Percentiles rank a stretch among this genome's conserved stretches.
These are phyloP conservation scores for Glycine latifolia DNA, from an alignment of 306 rosid genomes.

Conservation along the genomic window DNA sequence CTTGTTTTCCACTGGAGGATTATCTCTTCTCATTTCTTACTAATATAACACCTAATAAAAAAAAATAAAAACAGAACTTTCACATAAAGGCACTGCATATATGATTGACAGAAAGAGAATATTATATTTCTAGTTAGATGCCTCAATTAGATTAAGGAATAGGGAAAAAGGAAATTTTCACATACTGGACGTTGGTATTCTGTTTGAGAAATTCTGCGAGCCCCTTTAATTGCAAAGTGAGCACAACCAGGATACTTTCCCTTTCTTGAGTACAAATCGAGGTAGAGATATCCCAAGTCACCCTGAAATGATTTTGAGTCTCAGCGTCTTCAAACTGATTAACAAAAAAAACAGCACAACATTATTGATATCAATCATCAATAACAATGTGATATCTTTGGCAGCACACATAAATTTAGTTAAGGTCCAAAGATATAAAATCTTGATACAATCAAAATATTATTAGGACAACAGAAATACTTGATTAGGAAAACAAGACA, in stretches of 20 bases:
- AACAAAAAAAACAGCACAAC: neutral
- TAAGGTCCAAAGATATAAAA: neutral
- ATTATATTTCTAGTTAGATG: conserved; percentile 31
- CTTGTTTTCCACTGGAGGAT: too few relatives aligned
- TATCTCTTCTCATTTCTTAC: neutral
- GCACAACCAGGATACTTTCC: conserved; percentile 68
- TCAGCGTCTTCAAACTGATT: conserved; percentile 34
- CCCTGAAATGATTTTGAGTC: conserved; percentile 52
- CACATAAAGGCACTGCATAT: conserved; percentile 17
- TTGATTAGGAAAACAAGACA: too few relatives aligned
- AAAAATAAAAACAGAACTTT: neutral
- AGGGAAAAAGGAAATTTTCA: conserved; percentile 26
- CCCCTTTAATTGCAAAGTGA: conserved; percentile 65
- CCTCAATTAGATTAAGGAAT: neutral
- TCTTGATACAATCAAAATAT: too few relatives aligned
- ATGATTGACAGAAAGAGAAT: conserved; percentile 28
- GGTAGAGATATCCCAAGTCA: conserved; percentile 63
- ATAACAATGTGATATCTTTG: conserved; percentile 18
- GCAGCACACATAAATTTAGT: conserved; percentile 16
- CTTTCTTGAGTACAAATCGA: conserved; percentile 60
- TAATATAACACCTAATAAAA: neutral
- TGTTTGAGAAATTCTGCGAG: conserved; percentile 61
- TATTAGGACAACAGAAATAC: too few relatives aligned
- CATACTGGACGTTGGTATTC: conserved; percentile 68
- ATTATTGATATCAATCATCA: conserved; percentile 25